Conservation (phyloP, 1,284 basidiomycete species). For the Leccinum glutinopallens region DNA sequence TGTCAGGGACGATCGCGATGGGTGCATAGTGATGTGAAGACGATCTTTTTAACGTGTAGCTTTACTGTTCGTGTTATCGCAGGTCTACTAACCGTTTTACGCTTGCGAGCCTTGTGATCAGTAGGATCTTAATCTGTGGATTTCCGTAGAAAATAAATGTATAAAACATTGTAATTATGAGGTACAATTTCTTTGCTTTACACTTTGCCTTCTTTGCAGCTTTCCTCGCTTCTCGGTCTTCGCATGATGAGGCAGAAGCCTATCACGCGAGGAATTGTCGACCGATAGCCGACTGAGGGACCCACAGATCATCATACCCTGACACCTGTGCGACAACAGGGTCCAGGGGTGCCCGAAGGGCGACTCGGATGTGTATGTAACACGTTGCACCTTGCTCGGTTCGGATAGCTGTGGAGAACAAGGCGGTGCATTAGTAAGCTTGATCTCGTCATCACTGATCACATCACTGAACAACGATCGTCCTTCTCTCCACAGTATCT, state of each 20-base stretch:
- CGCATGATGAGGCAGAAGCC: slow-evolving; percentile 16
- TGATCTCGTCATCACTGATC: no score
- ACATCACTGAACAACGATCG: no score
- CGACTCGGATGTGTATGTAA: no score
- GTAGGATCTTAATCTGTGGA: slow-evolving; percentile 17
- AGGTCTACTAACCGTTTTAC: neutral
- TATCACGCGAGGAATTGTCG: slow-evolving; percentile 14
- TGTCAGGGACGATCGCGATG: no score
- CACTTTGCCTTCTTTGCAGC: slow-evolving; percentile 27
- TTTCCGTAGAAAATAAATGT: slow-evolving; percentile 22
- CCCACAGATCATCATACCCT: no score
- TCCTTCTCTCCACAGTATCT: no score
- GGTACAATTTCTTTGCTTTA: slow-evolving; percentile 26
- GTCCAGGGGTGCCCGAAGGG: no score
- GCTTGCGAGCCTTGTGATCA: slow-evolving; percentile 20
- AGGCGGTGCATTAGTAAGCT: no score
- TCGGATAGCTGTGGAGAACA: no score
- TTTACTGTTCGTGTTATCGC: slow-evolving; percentile 19
- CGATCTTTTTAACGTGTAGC: slow-evolving; percentile 18
- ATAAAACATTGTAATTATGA: slow-evolving; percentile 21
- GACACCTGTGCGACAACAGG: no score
- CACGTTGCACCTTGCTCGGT: no score
- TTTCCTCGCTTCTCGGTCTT: slow-evolving; percentile 19
- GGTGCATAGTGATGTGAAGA: no score
- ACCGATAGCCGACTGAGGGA: neutral